phyloP scores from a whole-genome alignment of 2,329 filamentous ascomycete species.

The Apiospora pterosperma region DNA sequence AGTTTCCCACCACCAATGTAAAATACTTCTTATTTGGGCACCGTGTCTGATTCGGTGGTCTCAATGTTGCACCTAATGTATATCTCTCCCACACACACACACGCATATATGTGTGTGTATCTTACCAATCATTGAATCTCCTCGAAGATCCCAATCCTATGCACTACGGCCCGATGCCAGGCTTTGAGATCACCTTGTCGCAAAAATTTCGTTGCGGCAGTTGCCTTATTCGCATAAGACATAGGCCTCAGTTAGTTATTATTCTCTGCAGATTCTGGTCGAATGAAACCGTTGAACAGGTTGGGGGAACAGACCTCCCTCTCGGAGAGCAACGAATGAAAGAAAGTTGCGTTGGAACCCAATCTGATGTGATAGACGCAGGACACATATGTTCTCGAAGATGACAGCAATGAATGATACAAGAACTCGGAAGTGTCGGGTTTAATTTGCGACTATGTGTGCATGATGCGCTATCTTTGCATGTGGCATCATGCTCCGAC shows the following conservation, averaged over 20 bases:
- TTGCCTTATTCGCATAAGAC: neutral
- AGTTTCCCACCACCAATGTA: neutral
- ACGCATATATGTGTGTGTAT: neutral
- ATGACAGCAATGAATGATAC: neutral
- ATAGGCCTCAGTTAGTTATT: neutral
- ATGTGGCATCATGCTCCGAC: neutral
- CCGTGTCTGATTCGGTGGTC: neutral
- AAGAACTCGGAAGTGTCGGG: neutral
- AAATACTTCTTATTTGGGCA: too few relatives aligned
- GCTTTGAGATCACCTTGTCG: neutral
- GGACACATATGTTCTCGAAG: neutral
- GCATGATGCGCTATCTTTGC: neutral
- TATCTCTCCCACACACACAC: too few relatives aligned
- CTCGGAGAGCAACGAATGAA: too few relatives aligned
- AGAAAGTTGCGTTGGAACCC: neutral
- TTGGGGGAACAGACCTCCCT: too few relatives aligned
- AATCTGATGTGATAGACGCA: neutral
- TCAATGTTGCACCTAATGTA: neutral
- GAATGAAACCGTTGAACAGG: too few relatives aligned
- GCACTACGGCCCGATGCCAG: neutral
- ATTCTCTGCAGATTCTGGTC: neutral
- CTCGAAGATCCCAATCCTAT: neutral
- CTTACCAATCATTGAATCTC: neutral
- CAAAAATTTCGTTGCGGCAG: neutral
- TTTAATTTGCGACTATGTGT: neutral